Evolutionary conservation across 192 early-diverging fungal species (phyloP).

Genomic region (Podila horticola): DNA sequence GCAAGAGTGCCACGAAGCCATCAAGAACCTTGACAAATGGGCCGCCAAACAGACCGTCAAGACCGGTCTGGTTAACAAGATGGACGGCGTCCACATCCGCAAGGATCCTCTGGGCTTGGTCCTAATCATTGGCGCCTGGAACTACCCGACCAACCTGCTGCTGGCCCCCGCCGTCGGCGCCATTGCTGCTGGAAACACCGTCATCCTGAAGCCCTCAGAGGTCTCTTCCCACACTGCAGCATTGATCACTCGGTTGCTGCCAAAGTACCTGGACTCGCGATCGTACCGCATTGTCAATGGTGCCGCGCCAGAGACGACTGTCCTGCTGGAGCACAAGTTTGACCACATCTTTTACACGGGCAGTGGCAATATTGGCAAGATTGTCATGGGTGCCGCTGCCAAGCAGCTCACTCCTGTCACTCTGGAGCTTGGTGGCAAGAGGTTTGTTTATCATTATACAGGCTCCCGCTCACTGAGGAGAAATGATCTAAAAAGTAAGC

Average conservation of each 20-base stretch:
- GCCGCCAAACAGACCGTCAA: constrained; percentile 57
- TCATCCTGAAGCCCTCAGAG: constrained; percentile 90
- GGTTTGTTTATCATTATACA: constrained; percentile 31
- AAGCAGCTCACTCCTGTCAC: constrained; percentile 89
- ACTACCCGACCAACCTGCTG: constrained; percentile 67
- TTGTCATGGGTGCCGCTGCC: constrained; percentile 86
- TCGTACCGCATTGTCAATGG: constrained; percentile 81
- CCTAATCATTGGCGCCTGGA: constrained; percentile 63
- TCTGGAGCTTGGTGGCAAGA: constrained; percentile 96
- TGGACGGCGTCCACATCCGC: constrained; percentile 65
- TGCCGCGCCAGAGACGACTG: constrained; percentile 75
- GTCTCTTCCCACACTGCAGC: constrained; percentile 70
- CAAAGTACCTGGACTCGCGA: constrained; percentile 77
- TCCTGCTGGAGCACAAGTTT: constrained; percentile 79
- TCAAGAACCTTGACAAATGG: constrained; percentile 72
- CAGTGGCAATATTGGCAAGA: constrained; percentile 78
- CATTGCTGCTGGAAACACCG: constrained; percentile 91
- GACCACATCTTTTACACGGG: constrained; percentile 98
- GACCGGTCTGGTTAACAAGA: constrained; percentile 49
- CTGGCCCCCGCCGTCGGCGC: constrained; percentile 82
- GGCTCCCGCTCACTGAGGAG: too few species aligned
- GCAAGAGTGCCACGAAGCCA: constrained; percentile 55
- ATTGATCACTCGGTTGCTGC: constrained; percentile 70
- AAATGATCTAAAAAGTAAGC: not conserved
- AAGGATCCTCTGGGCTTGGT: constrained; percentile 70